These are phyloP conservation scores for Solanum clarkiae DNA, from an alignment of 257 asterid species.

Conservation along the genomic window DNA sequence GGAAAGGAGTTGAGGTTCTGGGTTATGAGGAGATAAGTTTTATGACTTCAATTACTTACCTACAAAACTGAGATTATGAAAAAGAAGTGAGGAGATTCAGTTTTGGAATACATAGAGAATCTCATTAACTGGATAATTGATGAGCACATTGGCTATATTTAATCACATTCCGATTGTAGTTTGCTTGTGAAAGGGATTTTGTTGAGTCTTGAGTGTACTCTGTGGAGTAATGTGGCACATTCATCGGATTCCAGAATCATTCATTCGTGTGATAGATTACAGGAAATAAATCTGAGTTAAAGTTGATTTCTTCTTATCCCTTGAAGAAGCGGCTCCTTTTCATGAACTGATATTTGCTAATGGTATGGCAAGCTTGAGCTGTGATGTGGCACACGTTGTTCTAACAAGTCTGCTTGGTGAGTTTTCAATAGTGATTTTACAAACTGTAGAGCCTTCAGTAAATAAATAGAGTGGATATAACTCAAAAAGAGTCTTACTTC, in stretches of 20 bases:
- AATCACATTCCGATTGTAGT: background rate
- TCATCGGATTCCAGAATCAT: background rate
- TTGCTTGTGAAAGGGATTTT: background rate
- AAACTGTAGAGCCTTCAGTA: background rate
- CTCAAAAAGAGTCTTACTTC: background rate
- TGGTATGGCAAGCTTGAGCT: background rate
- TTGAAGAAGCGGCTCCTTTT: background rate
- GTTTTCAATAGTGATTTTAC: background rate
- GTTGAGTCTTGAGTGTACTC: background rate
- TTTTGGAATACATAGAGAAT: background rate
- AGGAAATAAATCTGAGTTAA: background rate
- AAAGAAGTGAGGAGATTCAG: background rate
- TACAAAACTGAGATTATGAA: background rate
- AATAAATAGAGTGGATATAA: background rate
- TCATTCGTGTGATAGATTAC: background rate
- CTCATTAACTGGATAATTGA: background rate
- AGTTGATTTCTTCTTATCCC: background rate
- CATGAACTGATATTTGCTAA: background rate
- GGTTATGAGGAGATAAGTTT: background rate
- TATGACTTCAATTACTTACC: background rate
- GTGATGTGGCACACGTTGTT: background rate
- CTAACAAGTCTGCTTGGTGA: background rate
- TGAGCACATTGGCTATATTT: background rate
- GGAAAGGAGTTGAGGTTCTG: background rate
- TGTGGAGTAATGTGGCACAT: background rate